Evolutionary conservation across 805 yeast genomes (phyloP), one percentile per base, ranked within the genome.

Genomic region (Lipomyces kockii): DNA sequence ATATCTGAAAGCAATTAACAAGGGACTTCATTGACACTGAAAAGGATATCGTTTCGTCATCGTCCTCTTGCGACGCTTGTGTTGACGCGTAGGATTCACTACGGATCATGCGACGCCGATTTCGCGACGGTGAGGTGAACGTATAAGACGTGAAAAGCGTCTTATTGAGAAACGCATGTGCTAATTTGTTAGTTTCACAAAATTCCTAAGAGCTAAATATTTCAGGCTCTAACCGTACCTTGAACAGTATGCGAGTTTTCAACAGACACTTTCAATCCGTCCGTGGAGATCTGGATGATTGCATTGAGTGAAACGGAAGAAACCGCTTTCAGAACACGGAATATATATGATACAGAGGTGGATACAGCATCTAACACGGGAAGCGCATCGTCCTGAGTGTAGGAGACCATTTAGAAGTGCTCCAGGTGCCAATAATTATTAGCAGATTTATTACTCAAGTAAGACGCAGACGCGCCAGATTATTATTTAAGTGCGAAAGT

Each of bases 1-100:
- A 69, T 17, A 69, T 67, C 64, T 69, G 72, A 34, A 69, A 60
- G 49, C 72, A 69, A 20, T 63, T 67, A 25, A 69, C 64, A 7
- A 69, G 62, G 34, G 70, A 58, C 14, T 53, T 39, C n/a, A 69
- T 60, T 34, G 70, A 61, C 34, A 69, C 39, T 17, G 63, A 27
- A 20, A 69, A 63, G 20, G 62, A 5, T 20, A 60, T 63, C 2
- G 60, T 52, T 7, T 35, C 63, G n/a, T 58, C 63, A 4, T 52
- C 57, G 34, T 39, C 61, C 27, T 57, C 65, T n/a, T 27, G 43
- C 32, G 49, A n/a, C 17, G 43, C 62, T 2, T 22, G 55, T 9
- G 63, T 37, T 12, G 54, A 29, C 27, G 20, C 55, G 32, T 39
- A 11, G 8, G 32, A 22, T 29, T 58, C 57, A 34, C 7, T 55